These are phyloP conservation scores for Citrullus mucosospermus DNA, from an alignment of 306 rosid genomes.

Conservation along the genomic window DNA sequence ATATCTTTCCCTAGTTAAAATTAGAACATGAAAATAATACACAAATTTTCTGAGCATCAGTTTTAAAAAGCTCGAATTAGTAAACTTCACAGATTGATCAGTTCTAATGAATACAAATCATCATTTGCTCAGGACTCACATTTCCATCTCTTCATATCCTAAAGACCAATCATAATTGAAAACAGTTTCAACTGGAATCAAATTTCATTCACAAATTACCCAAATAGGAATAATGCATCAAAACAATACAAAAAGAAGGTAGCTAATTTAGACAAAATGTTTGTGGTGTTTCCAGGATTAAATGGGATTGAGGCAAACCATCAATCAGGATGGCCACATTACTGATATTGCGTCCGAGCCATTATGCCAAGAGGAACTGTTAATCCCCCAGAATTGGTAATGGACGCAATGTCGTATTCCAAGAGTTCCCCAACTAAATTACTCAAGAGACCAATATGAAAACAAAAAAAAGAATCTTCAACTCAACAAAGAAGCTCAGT, in stretches of 20 bases:
- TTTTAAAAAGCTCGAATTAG: conserved; percentile 7
- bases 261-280: conserved; percentile 7
- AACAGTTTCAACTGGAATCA: too few relatives aligned
- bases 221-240: too few relatives aligned
- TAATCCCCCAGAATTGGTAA: conserved; percentile 67
- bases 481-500: conserved; percentile 38
- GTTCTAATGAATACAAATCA: not conserved
- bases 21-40: too few relatives aligned
- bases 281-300: conserved; percentile 82
- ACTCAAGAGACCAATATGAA: too few relatives aligned
- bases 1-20: too few relatives aligned
- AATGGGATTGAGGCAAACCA: conserved; percentile 47
- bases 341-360: conserved; percentile 69
- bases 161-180: too few relatives aligned
- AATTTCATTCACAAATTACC: too few relatives aligned
- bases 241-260: too few relatives aligned
- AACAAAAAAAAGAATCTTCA: too few relatives aligned
- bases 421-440: too few relatives aligned
- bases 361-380: conserved; percentile 56
- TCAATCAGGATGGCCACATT: conserved; percentile 72
- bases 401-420: conserved; percentile 13
- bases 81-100: not conserved
- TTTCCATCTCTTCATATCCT: too few relatives aligned
- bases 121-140: not conserved
- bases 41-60: not conserved